A percentile compares a stretch with the other conserved stretches of the same genome.
These are phyloP conservation scores for Oleoguttula mirabilis DNA, from an alignment of 495 filamentous ascomycete genomes.

Conservation along the genomic window DNA sequence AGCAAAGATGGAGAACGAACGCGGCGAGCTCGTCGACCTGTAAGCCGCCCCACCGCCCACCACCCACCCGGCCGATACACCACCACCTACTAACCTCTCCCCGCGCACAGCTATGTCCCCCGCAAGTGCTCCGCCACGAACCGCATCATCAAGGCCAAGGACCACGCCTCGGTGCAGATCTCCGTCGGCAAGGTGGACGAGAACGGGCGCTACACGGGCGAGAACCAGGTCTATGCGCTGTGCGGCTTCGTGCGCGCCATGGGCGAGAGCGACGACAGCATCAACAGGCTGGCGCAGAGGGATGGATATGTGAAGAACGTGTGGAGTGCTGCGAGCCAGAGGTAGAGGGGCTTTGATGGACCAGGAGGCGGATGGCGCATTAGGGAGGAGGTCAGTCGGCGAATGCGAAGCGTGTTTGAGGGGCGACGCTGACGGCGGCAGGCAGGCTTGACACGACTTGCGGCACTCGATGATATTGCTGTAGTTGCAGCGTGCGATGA, in stretches of 20 bases:
- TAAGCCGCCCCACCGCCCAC: conserved; percentile 37
- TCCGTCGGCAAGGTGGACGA: conserved; percentile 37
- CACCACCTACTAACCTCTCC: conserved; percentile 12
- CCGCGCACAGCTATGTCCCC: conserved; percentile 78
- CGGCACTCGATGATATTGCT: no score
- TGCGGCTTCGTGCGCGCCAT: conserved; percentile 96
- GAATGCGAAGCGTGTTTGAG: conserved; percentile 31
- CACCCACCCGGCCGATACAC: conserved; percentile 1
- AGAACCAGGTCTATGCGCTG: conserved; percentile 93
- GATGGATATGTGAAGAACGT: conserved; percentile 95
- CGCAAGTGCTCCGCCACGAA: conserved; percentile 53
- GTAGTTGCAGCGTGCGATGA: not conserved
- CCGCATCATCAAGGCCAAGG: conserved; percentile 97
- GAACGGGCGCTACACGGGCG: conserved; percentile 88
- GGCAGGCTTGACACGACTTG: no score
- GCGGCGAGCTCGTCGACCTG: conserved; percentile 98
- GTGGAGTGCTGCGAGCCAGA: no score
- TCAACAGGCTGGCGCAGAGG: conserved; percentile 90
- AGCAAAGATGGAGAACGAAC: conserved; percentile 77
- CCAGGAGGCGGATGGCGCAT: no score
- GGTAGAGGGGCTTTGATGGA: no score
- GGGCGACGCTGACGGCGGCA: not conserved
- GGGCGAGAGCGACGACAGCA: conserved; percentile 91
- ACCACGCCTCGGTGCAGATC: conserved; percentile 37
- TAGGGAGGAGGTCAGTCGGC: no score